Evolutionary conservation across 2,329 filamentous ascomycete species (phyloP), one percentile per base, ranked within the genome.

Genomic region (Arthroderma sp.): DNA sequence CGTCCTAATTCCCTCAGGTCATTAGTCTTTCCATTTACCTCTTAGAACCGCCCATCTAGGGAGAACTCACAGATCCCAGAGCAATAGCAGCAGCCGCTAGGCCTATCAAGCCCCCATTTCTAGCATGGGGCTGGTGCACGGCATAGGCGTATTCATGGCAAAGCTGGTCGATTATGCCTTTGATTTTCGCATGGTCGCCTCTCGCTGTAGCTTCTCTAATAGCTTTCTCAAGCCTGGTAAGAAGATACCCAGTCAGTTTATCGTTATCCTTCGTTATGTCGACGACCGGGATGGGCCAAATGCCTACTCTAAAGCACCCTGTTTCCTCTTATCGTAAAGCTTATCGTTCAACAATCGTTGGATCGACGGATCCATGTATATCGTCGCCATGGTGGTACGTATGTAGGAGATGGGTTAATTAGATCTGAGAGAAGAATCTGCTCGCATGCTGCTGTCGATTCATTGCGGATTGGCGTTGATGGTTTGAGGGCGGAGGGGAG

Each of bases 81-180:
- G 93, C 93, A 71, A 98, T 98, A 57, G 91, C 93, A 53, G 93
- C 93, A 4, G 93, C 93, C 55, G 93, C 93, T 65, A 98, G 77
- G 13, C 93, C 93, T 65, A 98, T 98, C 64, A 98, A 80, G 49
- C 93, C 93, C 62, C 93, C 93, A 76, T 98, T 98, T 59, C 93
- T 81, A 55, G 93, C 91, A 76, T 98, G 91, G 56, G 93, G 91
- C 68, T 96, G 91, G 71, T 98, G 90, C 43, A 96, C 90, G 47
- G 91, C 91, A 71, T 97, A 98, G 54, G 93, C 93, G 76, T 91
- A 98, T 65, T 98, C 93, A 70, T 95, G 91, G 72, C 91, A 96
- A 60, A 98, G 84, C 77, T 98, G 91, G 66, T 95, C 87, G 60
- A 98, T 88, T 58, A 97, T 91, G 66, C 85, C 86, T 64, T 85